A percentile compares a stretch with the other conserved stretches of the same genome.
Conservation (phyloP, 352 stramenopile genomes). For the Globisporangium parvum region DNA sequence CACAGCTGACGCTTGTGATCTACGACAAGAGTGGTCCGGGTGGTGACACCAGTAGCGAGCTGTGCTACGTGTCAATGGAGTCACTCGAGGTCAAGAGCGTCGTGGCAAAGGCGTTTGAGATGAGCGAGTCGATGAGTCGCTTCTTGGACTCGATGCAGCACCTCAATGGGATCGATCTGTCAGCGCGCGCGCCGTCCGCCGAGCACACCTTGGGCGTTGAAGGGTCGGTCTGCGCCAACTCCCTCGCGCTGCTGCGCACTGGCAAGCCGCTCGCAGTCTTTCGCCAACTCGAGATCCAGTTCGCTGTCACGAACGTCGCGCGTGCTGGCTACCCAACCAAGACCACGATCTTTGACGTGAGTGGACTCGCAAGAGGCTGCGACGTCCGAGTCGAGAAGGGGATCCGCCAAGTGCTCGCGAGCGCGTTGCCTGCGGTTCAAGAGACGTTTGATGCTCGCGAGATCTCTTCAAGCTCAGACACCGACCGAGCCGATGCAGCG, state of each 20-base stretch:
- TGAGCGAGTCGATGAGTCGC: conserved; percentile 26
- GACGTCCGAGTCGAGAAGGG: conserved; percentile 14
- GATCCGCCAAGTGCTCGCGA: background rate
- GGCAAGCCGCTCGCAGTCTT: conserved; percentile 6
- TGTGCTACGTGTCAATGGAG: conserved; percentile 7
- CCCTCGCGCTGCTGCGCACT: conserved; percentile 4
- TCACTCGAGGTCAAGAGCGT: conserved; percentile 38
- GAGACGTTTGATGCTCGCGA: conserved; percentile 35
- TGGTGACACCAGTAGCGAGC: background rate
- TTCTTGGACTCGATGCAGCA: conserved; percentile 24
- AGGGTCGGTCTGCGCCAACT: conserved; percentile 17
- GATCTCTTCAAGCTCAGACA: background rate
- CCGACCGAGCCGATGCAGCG: background rate
- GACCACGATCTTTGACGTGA: conserved; percentile 30
- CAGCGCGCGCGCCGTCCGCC: conserved; percentile 18
- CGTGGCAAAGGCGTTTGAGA: conserved; percentile 28
- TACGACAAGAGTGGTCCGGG: background rate
- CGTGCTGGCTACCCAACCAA: background rate
- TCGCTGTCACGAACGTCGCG: conserved; percentile 39
- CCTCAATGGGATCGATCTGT: too few relatives aligned
- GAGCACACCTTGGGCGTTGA: conserved; percentile 29
- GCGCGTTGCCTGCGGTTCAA: conserved; percentile 23
- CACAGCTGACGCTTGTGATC: conserved; percentile 6
- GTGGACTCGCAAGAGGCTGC: conserved; percentile 14
- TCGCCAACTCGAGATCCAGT: conserved; percentile 21